Evolutionary conservation across 768 basidiomycete genomes (phyloP), one percentile per base, ranked within the genome.

Genomic region (Baorangia bicolor): DNA sequence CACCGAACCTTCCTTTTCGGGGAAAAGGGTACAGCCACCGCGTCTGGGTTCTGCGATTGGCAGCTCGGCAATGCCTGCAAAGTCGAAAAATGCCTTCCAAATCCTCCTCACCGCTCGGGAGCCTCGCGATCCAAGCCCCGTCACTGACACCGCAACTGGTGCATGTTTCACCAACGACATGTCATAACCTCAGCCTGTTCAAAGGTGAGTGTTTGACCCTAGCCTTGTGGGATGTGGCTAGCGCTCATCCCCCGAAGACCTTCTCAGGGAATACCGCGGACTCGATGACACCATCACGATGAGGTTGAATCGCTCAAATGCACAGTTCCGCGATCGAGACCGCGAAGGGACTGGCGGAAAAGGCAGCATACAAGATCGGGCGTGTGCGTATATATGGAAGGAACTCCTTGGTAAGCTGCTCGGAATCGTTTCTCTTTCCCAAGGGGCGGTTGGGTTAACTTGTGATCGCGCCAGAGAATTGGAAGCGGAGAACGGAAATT

Each of bases 281-380:
- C 74, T 93, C 14, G 91, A 94, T 72, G 91, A 94, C 65, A 76
- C 83, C 8, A 87, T 94, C 60, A 82, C 79, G 38, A 90, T 91
- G 86, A 79, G 92, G 33, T 70, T 92, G 44, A 93, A 94, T 69
- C 83, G 91, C 47, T 87, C 89, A 37, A 82, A 80, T 53, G 91
- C 91, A 5, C 79, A 84, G 50, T 84, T 87, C 70, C 81, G 89
- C 49, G 92, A 93, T 73, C 77, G 80, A 58, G 84, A 89, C 61
- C 81, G 89, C 27, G 62, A 73, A 46, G 80, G 80, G 12, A 61
- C 71, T 23, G 71, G 64, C 41, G 73, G 74, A 33, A 77, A 73
- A 48, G 81, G 78, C 14, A 87, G 74, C 53, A 71, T 86, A 43
- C 85, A 91, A 66, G 88, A 90, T 51, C 82, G 85, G 67, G 85